Base-by-base conservation (phyloP, 257 asterid species). In the Nicotiana otophora region DNA sequence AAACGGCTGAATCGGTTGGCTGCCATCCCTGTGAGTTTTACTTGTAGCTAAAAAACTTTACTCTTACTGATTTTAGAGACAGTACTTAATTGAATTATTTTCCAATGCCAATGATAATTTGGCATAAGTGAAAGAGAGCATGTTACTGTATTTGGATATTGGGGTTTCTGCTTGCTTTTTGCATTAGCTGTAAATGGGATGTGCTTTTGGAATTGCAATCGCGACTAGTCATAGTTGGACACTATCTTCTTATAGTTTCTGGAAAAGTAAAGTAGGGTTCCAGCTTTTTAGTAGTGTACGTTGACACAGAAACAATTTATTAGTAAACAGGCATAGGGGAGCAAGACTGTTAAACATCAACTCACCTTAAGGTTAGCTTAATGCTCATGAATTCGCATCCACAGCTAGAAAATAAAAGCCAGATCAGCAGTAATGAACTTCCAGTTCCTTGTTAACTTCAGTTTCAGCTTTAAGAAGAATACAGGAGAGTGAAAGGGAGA, bases 1-100 rank as follows among this genome's bases (percentile, higher is more conserved):
- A 93, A 87, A 86, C 87, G 99, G 87, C 84, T 92, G 87, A 90
- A 88, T 86, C 94, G 92, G 83, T 89, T 95, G 95, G 89, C 87
- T 78, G 88, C 98, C 3, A 85, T 92, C 75, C 93, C 98, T 83
- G 99, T 95, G 90, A 86, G 97, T 90, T 82, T 72, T 48, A 48
- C 62, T 65, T 81, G 65, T 81, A 36, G 72, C 72, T 63, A 1
- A 65, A 65, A 19, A 14, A 2, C 2, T 15, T 66, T 48, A 72
- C 36, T 72, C 61, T 42, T 74, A 14, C 39, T 48, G 23, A 48
- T 72, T 42, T 12, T 72, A n/a, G 78, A 46, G 60, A 46, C 20
- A 46, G 55, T 69, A 36, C 33, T 39, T 69, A 10, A 46, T 42
- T 72, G 78, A 72, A 42, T 72, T 72, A 46, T 20, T 72, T 72